phyloP scores from a whole-genome alignment of 306 rosid species.

The Citrullus mucosospermus region DNA sequence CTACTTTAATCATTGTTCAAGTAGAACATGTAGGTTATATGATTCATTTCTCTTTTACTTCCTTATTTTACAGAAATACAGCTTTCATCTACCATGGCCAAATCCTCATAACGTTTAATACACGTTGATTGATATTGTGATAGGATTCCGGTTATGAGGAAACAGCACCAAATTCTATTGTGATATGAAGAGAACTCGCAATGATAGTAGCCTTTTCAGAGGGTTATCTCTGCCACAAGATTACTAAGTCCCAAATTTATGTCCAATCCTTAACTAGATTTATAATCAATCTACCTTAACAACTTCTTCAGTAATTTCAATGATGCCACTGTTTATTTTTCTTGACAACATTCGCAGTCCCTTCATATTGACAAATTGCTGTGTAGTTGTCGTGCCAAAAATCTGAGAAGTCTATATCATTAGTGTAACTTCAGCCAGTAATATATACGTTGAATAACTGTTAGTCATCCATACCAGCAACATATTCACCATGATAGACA shows the following conservation, averaged over 20 bases:
- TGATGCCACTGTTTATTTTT: not conserved
- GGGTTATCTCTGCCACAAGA: not conserved
- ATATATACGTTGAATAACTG: not conserved
- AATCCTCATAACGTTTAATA: not conserved
- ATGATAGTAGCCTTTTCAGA: not conserved
- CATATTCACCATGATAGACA: not conserved
- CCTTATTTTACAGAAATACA: not conserved
- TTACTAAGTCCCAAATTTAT: not conserved
- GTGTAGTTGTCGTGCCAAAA: not conserved
- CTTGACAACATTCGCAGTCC: not conserved
- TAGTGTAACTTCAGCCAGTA: not conserved
- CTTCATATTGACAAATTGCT: not conserved
- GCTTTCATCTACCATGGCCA: not conserved
- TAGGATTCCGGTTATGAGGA: not conserved
- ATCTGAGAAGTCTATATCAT: not conserved
- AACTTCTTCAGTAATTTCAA: not conserved
- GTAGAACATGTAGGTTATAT: not conserved
- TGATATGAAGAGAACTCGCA: not conserved
- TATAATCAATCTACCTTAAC: not conserved
- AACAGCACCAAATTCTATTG: not conserved
- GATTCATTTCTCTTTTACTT: not conserved
- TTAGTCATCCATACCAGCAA: not conserved
- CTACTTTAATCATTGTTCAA: not conserved
- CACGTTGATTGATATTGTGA: not conserved
- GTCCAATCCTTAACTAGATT: not conserved